These are phyloP conservation scores for Peronospora farinosa DNA, from an alignment of 352 stramenopile genomes.

Conservation along the genomic window DNA sequence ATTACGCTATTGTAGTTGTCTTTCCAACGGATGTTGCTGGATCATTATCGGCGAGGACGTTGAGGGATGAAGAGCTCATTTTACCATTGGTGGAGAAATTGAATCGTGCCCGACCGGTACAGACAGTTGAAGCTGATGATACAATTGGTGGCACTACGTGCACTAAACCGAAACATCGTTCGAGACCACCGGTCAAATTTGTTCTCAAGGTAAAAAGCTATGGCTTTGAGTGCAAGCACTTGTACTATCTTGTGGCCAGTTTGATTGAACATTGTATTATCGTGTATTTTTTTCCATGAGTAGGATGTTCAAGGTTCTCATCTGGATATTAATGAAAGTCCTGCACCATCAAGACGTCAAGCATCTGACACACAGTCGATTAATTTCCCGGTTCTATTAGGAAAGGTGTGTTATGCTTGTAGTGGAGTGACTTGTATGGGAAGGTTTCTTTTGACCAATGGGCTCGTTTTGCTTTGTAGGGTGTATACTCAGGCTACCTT, in stretches of 20 bases:
- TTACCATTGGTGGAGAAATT: slow-evolving; percentile 62
- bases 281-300: background rate
- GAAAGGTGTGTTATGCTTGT: slow-evolving; percentile 36
- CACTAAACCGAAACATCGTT: slow-evolving; percentile 53
- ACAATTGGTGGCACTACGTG: slow-evolving; percentile 33
- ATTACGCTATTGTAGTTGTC: slow-evolving; percentile 78
- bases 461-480: slow-evolving; percentile 23
- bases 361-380: slow-evolving; percentile 45
- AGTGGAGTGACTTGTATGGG: background rate
- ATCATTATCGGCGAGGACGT: slow-evolving; percentile 57
- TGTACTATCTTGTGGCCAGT: background rate
- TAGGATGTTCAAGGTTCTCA: slow-evolving; percentile 69
- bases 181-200: slow-evolving; percentile 67
- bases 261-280: slow-evolving; percentile 8
- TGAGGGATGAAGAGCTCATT: slow-evolving; percentile 77
- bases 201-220: slow-evolving; percentile 58
- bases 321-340: slow-evolving; percentile 56
- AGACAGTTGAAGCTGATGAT: slow-evolving; percentile 44
- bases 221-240: background rate
- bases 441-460: background rate
- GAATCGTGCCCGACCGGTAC: slow-evolving; percentile 40
- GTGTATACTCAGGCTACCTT: slow-evolving; percentile 68
- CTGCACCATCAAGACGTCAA: slow-evolving; percentile 17
- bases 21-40: slow-evolving; percentile 57
- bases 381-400: slow-evolving; percentile 61